Base-by-base conservation (phyloP, 1,284 basidiomycete species). In the Tilletia walkeri region DNA sequence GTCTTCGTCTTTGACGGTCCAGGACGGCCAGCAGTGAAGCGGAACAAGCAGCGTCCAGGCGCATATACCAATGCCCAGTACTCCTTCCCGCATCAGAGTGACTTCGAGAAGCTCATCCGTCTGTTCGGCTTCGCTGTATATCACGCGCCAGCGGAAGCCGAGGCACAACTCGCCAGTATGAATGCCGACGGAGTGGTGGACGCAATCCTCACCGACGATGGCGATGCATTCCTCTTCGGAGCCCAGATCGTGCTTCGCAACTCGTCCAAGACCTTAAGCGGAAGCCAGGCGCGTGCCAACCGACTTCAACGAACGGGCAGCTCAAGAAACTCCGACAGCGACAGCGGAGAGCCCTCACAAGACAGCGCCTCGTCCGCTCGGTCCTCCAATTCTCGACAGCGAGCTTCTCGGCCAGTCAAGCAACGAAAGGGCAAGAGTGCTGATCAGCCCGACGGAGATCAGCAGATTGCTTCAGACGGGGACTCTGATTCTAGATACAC, bases 1-100 rank as follows among this genome's bases (percentile, higher is more conserved):
- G 86, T 98, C 1, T 96, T 98, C 83, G 92, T 98, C 1, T 97
- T 97, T 80, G 95, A 99, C 84, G 95, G 95, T 0, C 91, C 92
- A 0, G 87, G 89, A 67, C 88, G 94, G 66, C 95, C 95, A 0
- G 86, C 87, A 2, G 85, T 90, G 77, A 99, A 99, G 85, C 87
- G 94, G 38, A 90, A 90, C 9, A 91, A 91, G 84, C 76, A 77
- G 39, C 85, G 84, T 69, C 59, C 59, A 9, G 36, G 34, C 82
- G 84, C 2, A 88, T 88, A 88, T 20, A 92, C 94, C 88, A 91
- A 63, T 39, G 30, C 59, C 34, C 30, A 38, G 16, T 63, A 63
- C 16, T 63, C 59, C 36, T 63, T 63, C n/a, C 59, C 59, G 16
- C 59, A 63, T 63, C 47, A 41, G 24, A 36, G 14, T 16, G 48